These are phyloP conservation scores for Colletotrichum brevisporum DNA, from an alignment of 2,329 filamentous ascomycete species.

Conservation along the genomic window DNA sequence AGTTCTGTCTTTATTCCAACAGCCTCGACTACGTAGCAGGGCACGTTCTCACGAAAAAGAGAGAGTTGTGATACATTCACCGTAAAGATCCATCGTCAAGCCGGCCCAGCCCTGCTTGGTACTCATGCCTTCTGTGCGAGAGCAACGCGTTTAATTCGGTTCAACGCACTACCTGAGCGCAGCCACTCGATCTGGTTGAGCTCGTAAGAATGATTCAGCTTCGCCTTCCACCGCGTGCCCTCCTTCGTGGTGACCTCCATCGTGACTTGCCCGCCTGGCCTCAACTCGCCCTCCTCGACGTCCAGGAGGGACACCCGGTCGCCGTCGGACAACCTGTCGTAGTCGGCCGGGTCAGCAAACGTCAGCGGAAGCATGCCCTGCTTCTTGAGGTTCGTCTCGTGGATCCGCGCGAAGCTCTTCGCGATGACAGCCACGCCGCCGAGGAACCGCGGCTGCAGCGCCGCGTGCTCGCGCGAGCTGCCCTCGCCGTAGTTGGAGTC, in stretches of 20 bases:
- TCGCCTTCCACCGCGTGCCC: conserved; percentile 47
- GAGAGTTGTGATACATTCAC: too few relatives aligned
- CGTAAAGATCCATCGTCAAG: too few relatives aligned
- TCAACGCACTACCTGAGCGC: conserved; percentile 52
- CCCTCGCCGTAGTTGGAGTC: conserved; percentile 83
- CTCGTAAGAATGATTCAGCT: conserved; percentile 51
- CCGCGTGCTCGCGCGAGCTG: conserved; percentile 88
- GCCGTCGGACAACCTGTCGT: conserved; percentile 73
- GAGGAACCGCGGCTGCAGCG: conserved; percentile 86
- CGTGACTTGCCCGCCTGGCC: conserved; percentile 47
- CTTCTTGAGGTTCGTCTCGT: conserved; percentile 96
- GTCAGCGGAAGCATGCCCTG: conserved; percentile 71
- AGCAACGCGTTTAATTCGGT: conserved; percentile 46
- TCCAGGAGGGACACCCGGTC: conserved; percentile 28
- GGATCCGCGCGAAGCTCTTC: conserved; percentile 87
- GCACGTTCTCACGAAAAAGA: too few relatives aligned
- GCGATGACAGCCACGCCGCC: conserved; percentile 87
- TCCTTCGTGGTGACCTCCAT: conserved; percentile 48
- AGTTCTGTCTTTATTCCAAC: too few relatives aligned
- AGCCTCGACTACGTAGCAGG: too few relatives aligned
- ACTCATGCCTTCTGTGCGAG: too few relatives aligned
- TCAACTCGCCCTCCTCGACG: conserved; percentile 42
- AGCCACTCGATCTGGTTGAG: conserved; percentile 50
- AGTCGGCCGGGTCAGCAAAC: conserved; percentile 80
- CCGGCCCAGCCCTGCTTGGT: too few relatives aligned